These are phyloP conservation scores for Colletotrichum kahawae DNA, from an alignment of 2,329 filamentous ascomycete species.

Conservation along the genomic window DNA sequence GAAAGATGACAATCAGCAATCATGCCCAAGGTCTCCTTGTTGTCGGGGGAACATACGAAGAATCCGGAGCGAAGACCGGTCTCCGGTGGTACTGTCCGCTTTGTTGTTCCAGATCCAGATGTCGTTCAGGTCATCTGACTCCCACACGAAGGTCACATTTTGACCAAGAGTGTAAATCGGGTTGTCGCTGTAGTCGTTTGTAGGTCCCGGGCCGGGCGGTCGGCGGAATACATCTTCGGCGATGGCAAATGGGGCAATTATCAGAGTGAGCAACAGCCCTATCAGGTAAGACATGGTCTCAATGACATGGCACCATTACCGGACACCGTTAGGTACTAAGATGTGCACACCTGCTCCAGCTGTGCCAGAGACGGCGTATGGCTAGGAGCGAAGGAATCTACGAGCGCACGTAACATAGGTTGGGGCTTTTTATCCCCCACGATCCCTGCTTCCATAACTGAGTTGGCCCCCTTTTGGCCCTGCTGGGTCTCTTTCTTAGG, in stretches of 20 bases:
- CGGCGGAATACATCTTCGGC: not conserved
- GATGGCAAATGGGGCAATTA: not conserved
- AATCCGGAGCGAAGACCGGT: not conserved
- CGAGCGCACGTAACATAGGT: not conserved
- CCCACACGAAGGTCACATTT: not conserved
- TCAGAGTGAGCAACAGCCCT: not conserved
- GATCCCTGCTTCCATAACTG: not conserved
- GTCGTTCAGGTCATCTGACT: not conserved
- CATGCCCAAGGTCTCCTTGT: not conserved
- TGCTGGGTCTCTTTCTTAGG: not conserved
- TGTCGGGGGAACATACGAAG: not conserved
- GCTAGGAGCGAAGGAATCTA: not conserved
- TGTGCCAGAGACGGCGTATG: not conserved
- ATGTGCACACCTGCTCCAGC: not conserved
- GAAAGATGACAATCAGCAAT: not conserved
- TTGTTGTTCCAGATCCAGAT: not conserved
- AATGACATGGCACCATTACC: not conserved
- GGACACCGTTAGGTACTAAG: not conserved
- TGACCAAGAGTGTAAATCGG: not conserved
- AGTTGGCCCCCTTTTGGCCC: not conserved
- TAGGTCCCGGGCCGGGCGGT: not conserved
- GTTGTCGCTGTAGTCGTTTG: not conserved
- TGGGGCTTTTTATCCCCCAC: not conserved
- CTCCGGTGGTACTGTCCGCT: not conserved
- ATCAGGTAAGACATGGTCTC: not conserved